These are phyloP conservation scores for Fusarium camptoceras DNA, from an alignment of 2,329 filamentous ascomycete species.

Conservation along the genomic window DNA sequence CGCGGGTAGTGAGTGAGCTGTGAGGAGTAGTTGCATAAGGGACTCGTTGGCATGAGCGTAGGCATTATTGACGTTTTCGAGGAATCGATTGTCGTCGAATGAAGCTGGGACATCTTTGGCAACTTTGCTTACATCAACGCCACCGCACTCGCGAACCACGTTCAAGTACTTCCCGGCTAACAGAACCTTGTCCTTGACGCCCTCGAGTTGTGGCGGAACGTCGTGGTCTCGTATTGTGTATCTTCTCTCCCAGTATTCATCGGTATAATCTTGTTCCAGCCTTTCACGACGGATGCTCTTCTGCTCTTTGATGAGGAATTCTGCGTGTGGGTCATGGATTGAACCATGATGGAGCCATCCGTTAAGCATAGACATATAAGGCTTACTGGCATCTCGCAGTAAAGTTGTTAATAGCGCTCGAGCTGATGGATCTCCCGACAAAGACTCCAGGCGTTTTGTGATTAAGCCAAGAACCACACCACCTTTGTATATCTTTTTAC, in stretches of 20 bases:
- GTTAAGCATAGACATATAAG: conserved; percentile 98
- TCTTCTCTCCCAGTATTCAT: conserved; percentile 98
- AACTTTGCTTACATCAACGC: conserved; percentile 91
- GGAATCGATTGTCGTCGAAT: conserved; percentile 90
- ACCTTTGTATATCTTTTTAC: conserved; percentile 96
- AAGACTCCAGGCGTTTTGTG: conserved; percentile 84
- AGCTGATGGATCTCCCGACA: conserved; percentile 94
- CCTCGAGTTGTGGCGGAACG: conserved; percentile 90
- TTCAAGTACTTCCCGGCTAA: conserved; percentile 98
- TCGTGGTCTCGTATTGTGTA: conserved; percentile 95
- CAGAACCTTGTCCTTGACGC: conserved; percentile 92
- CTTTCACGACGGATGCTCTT: conserved; percentile 93
- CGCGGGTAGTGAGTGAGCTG: conserved; percentile 89
- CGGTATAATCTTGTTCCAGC: conserved; percentile 95
- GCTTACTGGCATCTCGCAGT: conserved; percentile 86
- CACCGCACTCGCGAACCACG: conserved; percentile 95
- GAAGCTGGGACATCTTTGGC: conserved; percentile 89
- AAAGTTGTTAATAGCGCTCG: conserved; percentile 83
- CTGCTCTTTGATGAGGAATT: conserved; percentile 95
- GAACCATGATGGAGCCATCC: conserved; percentile 98
- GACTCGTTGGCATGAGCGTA: conserved; percentile 97
- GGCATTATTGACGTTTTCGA: conserved; percentile 95
- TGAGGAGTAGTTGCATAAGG: conserved; percentile 88
- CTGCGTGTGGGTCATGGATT: conserved; percentile 92
- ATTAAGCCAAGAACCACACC: conserved; percentile 91